Evolutionary conservation across 1,284 basidiomycete genomes (phyloP).

Genomic region (Melampsora larici-populina): DNA sequence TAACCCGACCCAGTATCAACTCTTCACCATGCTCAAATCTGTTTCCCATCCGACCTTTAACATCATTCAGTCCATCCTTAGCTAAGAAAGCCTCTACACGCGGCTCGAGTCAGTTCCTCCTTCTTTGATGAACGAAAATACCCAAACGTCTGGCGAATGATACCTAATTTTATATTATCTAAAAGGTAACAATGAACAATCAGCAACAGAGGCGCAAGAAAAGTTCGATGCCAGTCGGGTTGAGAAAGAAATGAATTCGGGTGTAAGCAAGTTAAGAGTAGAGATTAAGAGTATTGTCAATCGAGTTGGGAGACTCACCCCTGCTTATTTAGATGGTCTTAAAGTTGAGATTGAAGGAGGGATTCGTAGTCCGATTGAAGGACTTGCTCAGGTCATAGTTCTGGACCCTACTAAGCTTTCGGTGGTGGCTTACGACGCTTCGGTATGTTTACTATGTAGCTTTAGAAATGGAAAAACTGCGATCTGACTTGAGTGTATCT

Average conservation of each 20-base stretch:
- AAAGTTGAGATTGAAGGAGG: constrained; percentile 18
- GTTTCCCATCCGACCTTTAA: too few species aligned
- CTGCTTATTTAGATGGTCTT: constrained; percentile 24
- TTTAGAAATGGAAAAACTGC: neutral
- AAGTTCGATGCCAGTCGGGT: constrained; percentile 10
- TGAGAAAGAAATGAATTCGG: constrained; percentile 27
- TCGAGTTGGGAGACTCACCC: constrained; percentile 20
- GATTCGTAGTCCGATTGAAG: neutral
- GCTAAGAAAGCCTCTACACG: too few species aligned
- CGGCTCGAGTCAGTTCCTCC: too few species aligned
- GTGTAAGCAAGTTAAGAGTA: constrained; percentile 4
- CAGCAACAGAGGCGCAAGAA: neutral
- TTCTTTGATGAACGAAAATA: too few species aligned
- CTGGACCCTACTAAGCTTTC: constrained; percentile 12
- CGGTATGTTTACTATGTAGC: constrained; percentile 2
- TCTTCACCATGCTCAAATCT: too few species aligned
- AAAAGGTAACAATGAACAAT: too few species aligned
- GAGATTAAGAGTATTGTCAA: constrained; percentile 20
- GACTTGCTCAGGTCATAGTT: constrained; percentile 17
- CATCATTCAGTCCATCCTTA: too few species aligned
- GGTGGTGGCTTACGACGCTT: constrained; percentile 19
- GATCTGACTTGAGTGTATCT: neutral
- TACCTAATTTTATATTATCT: too few species aligned
- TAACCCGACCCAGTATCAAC: too few species aligned
- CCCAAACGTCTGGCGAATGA: too few species aligned